Conservation (phyloP, 257 asterid species). For the Nicotiana tomentosiformis region DNA sequence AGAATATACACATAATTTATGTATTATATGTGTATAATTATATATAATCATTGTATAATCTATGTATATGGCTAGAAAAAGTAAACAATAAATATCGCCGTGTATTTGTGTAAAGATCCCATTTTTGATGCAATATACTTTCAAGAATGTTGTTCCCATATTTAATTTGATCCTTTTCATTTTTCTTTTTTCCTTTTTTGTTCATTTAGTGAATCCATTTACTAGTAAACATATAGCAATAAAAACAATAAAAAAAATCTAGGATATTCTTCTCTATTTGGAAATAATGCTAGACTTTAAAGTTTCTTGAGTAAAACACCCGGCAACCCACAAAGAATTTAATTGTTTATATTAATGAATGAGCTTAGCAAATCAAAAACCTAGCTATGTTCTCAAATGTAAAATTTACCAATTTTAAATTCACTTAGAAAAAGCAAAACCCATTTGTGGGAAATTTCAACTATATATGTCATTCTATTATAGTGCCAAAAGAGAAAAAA, state of each 20-base stretch:
- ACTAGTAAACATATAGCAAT: not conserved
- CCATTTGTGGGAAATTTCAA: not conserved
- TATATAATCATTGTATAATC: too few species aligned
- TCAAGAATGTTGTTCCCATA: not conserved
- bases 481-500: not conserved
- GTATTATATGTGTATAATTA: too few species aligned
- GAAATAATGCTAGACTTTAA: not conserved
- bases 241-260: not conserved
- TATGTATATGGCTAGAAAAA: too few species aligned
- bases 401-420: not conserved
- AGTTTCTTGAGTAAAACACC: not conserved
- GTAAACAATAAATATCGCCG: too few species aligned
- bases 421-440: not conserved
- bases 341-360: too few species aligned
- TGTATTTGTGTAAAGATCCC: too few species aligned
- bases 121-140: not conserved
- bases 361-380: not conserved
- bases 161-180: not conserved
- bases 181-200: not conserved
- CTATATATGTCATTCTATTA: not conserved
- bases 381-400: not conserved
- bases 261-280: not conserved
- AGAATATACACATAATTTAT: too few species aligned
- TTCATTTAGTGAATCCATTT: not conserved
- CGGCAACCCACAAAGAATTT: not conserved